phyloP scores from a whole-genome alignment of 345 rosid species.

The Psidium guajava region DNA sequence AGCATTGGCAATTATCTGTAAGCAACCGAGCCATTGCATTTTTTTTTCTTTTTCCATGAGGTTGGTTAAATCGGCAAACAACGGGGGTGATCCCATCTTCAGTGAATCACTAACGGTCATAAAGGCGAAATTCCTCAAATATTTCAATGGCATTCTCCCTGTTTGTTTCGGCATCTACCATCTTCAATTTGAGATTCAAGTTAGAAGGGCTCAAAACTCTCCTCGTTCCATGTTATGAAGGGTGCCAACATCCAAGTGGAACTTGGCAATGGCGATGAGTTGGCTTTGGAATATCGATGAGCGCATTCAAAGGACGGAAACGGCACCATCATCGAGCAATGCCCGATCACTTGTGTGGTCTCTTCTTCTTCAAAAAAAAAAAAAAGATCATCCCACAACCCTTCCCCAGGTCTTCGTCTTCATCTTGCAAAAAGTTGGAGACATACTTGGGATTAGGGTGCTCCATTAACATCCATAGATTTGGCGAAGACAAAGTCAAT shows the following conservation, averaged over 20 bases:
- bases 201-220: background rate
- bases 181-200: too few relatives aligned
- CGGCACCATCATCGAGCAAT: background rate
- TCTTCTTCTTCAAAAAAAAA: background rate
- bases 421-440: background rate
- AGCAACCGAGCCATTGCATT: background rate
- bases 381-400: background rate
- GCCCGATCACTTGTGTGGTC: background rate
- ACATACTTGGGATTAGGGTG: background rate
- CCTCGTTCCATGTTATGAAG: background rate
- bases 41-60: background rate
- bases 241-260: background rate
- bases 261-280: background rate
- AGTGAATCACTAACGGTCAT: background rate
- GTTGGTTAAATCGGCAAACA: background rate
- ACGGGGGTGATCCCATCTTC: background rate
- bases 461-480: background rate
- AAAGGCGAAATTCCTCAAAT: too few relatives aligned
- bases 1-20: background rate
- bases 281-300: background rate
- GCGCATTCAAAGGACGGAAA: background rate
- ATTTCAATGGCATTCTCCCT: too few relatives aligned
- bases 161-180: too few relatives aligned
- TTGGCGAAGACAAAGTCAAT: background rate
- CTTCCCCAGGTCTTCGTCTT: background rate